These are phyloP conservation scores for Camelina laxa DNA, from an alignment of 345 rosid species.

Conservation along the genomic window DNA sequence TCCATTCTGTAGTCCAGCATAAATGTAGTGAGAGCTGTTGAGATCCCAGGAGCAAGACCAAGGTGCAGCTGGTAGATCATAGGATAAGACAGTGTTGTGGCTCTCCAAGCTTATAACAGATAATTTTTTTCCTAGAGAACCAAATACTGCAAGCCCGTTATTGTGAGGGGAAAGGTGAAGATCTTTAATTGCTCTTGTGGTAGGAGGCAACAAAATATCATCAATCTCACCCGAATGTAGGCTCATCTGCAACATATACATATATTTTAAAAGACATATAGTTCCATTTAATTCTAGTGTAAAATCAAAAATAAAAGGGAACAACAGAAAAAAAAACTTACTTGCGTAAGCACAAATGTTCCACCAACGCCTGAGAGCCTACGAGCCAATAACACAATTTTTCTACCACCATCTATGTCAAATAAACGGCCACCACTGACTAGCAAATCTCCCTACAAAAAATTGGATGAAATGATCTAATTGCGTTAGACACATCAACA, in stretches of 20 bases:
- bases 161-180: conserved; percentile 69
- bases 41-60: conserved; percentile 98
- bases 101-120: conserved; percentile 81
- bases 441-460: conserved; percentile 53
- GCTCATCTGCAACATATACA: conserved; percentile 55
- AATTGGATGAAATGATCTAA: conserved; percentile 28
- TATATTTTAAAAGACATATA: conserved; percentile 15
- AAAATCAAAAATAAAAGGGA: conserved; percentile 4
- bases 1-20: conserved; percentile 94
- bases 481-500: conserved; percentile 15
- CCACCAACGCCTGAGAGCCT: conserved; percentile 66
- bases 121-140: conserved; percentile 80
- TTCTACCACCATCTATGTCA: conserved; percentile 62
- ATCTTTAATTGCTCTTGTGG: conserved; percentile 74
- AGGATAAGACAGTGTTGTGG: conserved; percentile 66
- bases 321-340: conserved; percentile 42
- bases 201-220: conserved; percentile 64
- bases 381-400: conserved; percentile 62
- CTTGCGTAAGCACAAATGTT: conserved; percentile 68
- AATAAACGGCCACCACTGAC: conserved; percentile 84
- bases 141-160: conserved; percentile 62
- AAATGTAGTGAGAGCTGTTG: conserved; percentile 61
- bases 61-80: conserved; percentile 79
- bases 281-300: conserved; percentile 26
- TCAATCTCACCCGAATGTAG: conserved; percentile 69